These are phyloP conservation scores for Phytophthora citrophthora DNA, from an alignment of 352 stramenopile species.

Conservation along the genomic window DNA sequence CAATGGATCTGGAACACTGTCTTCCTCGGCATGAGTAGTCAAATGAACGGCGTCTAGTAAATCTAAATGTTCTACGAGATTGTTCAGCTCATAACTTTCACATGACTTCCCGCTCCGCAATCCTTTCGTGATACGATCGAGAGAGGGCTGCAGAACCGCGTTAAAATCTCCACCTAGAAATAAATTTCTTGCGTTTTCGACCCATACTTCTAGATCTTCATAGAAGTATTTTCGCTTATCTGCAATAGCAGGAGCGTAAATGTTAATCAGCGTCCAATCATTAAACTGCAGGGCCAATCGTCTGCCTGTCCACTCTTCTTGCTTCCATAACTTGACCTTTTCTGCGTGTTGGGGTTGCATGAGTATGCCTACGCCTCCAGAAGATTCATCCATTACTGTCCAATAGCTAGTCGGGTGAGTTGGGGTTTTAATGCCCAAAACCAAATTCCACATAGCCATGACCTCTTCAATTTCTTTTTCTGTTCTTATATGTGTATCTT, in stretches of 20 bases:
- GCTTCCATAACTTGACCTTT: background rate
- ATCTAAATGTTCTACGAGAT: background rate
- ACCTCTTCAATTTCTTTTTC: slow-evolving; percentile 3
- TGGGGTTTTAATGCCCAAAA: background rate
- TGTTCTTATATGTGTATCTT: slow-evolving; percentile 14
- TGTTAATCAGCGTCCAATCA: slow-evolving; percentile 1
- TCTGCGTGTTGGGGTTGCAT: background rate
- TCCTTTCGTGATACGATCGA: background rate
- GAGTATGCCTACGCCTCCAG: background rate
- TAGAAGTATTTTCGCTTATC: background rate
- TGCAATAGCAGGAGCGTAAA: slow-evolving; percentile 1
- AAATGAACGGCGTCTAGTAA: background rate
- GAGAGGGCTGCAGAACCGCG: background rate
- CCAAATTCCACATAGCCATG: background rate
- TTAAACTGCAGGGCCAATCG: background rate
- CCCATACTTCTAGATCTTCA: background rate
- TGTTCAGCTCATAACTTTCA: background rate
- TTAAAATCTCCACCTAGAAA: slow-evolving; percentile 10
- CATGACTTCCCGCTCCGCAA: background rate
- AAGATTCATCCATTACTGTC: background rate
- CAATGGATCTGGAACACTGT: background rate
- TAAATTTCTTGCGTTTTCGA: background rate
- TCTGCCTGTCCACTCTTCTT: background rate
- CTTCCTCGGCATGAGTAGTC: background rate
- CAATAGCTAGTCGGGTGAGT: slow-evolving; percentile 1